Conservation (phyloP, 2,329 filamentous ascomycete species). For the Fusarium compactum region DNA sequence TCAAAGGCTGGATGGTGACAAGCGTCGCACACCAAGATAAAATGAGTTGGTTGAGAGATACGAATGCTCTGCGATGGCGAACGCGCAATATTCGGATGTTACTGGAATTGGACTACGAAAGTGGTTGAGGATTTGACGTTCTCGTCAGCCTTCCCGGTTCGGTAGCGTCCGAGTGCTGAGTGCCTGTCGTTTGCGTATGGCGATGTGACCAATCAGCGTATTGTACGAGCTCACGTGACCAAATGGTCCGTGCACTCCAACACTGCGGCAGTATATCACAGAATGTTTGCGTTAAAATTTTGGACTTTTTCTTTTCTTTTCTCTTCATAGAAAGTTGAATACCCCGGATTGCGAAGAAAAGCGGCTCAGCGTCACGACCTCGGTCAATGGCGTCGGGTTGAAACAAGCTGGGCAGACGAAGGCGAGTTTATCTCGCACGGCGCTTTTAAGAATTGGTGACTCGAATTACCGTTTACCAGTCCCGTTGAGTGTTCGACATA, state of each 20-base stretch:
- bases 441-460: constrained; percentile 75
- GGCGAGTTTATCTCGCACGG: constrained; percentile 57
- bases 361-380: constrained; percentile 62
- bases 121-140: constrained; percentile 41
- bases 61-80: constrained; percentile 21
- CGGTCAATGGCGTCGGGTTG: constrained; percentile 64
- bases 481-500: constrained; percentile 74
- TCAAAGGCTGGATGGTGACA: not conserved
- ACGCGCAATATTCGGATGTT: constrained; percentile 34
- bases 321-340: constrained; percentile 69
- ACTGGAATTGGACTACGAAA: constrained; percentile 20
- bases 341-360: constrained; percentile 66
- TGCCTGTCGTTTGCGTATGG: constrained; percentile 43
- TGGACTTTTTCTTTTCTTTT: constrained; percentile 45
- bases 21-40: not conserved
- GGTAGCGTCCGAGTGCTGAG: constrained; percentile 33
- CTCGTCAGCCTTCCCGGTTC: constrained; percentile 42
- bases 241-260: constrained; percentile 46
- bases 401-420: constrained; percentile 69
- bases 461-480: constrained; percentile 68
- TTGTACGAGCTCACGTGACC: constrained; percentile 32
- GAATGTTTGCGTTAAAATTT: constrained; percentile 4
- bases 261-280: constrained; percentile 33
- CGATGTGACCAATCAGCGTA: constrained; percentile 41
- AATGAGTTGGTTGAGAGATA: not conserved